Base-by-base conservation (phyloP, 2,329 filamentous ascomycete genomes). In the Golovinomyces cichoracearum region DNA sequence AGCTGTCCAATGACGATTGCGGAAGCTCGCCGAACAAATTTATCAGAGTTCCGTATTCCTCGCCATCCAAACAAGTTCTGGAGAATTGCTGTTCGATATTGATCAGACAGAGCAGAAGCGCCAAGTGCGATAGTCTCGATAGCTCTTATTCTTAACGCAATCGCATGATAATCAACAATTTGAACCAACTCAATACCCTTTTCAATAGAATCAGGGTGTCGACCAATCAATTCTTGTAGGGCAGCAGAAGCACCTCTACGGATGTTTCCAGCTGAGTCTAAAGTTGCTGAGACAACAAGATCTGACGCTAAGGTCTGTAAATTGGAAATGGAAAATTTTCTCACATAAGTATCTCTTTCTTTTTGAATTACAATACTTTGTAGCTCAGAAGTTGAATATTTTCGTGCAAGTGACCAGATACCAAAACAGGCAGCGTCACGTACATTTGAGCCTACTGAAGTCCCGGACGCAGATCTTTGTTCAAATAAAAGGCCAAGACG, bases 341-440 rank as follows among this genome's bases (percentile, higher is more conserved):
- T 12, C 27, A n/a, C 21, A 58, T 63, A 25, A 17, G 29, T 38
- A n/a, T 49, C 27, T 25, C 9, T 25, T 12, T 49, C 29, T 27
- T 35, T n/a, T 26, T 45, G 19, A 1, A 66, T 66, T 1, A 73
- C 66, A 1, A 92, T 71, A 0, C 68, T 67, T 10, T 80, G 67
- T 5, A 95, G 69, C 61, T 95, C 88, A 0, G 67, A 59, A 0
- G 85, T 93, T 1, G 74, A 77, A 57, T 95, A 98, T 49, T 88
- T 78, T 49, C 90, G 73, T 21, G 88, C 83, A 6, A 95, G 63
- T 1, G 86, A 81, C 90, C 90, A 98, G 22, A 95, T 79, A 5
- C 90, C 90, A 61, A 95, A 98, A 61, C 86, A 94, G 2, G 90
- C 84, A 12, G 90, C 88, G 65, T 98, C 90, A 44, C 90, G 76